Evolutionary conservation across 2,329 filamentous ascomycete genomes (phyloP).

Genomic region (Diaporthe sp.): DNA sequence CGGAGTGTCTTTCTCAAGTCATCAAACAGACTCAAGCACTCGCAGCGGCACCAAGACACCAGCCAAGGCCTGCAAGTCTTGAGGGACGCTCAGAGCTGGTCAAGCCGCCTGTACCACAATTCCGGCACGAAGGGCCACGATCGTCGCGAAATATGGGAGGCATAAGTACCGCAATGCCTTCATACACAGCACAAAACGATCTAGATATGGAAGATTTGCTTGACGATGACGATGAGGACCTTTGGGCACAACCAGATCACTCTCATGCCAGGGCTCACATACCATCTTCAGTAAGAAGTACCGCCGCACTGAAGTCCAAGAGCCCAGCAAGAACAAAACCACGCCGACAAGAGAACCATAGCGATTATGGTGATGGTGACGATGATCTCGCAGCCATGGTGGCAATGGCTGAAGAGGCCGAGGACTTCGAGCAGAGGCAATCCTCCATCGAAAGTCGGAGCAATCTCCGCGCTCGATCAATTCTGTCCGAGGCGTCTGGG

Average conservation of each 20-base stretch:
- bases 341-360: conserved; percentile 46
- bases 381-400: conserved; percentile 64
- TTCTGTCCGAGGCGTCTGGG: conserved; percentile 64
- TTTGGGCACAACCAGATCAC: conserved; percentile 34
- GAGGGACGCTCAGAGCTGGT: conserved; percentile 36
- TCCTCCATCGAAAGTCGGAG: conserved; percentile 48
- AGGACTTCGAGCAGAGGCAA: conserved; percentile 63
- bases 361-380: conserved; percentile 54
- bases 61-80: conserved; percentile 34
- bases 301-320: conserved; percentile 40
- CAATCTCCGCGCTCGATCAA: conserved; percentile 50
- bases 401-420: conserved; percentile 64
- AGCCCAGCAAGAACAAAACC: conserved; percentile 43
- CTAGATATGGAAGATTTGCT: conserved; percentile 43
- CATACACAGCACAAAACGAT: conserved; percentile 11
- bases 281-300: conserved; percentile 18
- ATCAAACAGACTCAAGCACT: conserved; percentile 66
- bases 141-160: conserved; percentile 8
- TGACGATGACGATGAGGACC: conserved; percentile 44
- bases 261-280: conserved; percentile 20
- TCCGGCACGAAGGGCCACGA: conserved; percentile 41
- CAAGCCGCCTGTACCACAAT: conserved; percentile 38
- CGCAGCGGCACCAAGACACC: conserved; percentile 30
- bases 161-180: conserved; percentile 14
- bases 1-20: conserved; percentile 60